A percentile compares a stretch with the other conserved stretches of the same genome.
Evolutionary conservation across 176 grass and related monocot genomes (phyloP).

Genomic region (Stipa capillata): DNA sequence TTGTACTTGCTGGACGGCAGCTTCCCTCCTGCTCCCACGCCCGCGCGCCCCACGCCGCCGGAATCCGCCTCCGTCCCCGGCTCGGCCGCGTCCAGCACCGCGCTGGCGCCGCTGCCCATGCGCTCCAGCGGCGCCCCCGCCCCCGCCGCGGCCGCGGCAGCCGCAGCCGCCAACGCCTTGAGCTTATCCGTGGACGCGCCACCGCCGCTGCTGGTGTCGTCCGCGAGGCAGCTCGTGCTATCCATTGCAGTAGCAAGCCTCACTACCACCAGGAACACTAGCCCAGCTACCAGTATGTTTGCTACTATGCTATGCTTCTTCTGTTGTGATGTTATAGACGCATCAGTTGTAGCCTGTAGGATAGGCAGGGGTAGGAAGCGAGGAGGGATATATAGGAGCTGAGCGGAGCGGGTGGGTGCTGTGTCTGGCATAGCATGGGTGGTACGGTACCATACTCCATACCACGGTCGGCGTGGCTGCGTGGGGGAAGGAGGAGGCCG

Average conservation of each 20-base stretch:
- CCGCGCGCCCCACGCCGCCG: not conserved
- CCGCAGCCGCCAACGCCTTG: slow-evolving; percentile 3
- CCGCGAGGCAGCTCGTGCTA: slow-evolving; percentile 40
- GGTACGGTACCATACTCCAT: not conserved
- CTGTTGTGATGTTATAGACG: not conserved
- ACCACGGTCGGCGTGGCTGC: not conserved
- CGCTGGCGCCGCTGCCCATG: slow-evolving; percentile 47
- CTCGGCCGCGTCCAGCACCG: slow-evolving; percentile 38
- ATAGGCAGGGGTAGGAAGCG: not conserved
- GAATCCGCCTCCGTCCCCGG: slow-evolving; percentile 44
- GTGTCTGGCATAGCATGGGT: not conserved
- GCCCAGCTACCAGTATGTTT: not conserved
- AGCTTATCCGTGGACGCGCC: slow-evolving; percentile 36
- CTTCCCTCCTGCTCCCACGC: slow-evolving; percentile 3
- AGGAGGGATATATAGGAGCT: slow-evolving; percentile 24
- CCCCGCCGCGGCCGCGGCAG: not conserved
- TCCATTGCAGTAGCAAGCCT: slow-evolving; percentile 27
- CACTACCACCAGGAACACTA: too few species aligned
- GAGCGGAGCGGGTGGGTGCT: not conserved
- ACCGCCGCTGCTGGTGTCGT: slow-evolving; percentile 20
- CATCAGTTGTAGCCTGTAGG: not conserved
- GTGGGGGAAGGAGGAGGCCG: not conserved
- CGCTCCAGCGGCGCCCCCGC: slow-evolving; percentile 10
- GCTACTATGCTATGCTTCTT: not conserved
- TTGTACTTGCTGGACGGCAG: slow-evolving; percentile 76